Base-by-base conservation (phyloP, 1,284 basidiomycete genomes). In the Psilocybe mexicana region DNA sequence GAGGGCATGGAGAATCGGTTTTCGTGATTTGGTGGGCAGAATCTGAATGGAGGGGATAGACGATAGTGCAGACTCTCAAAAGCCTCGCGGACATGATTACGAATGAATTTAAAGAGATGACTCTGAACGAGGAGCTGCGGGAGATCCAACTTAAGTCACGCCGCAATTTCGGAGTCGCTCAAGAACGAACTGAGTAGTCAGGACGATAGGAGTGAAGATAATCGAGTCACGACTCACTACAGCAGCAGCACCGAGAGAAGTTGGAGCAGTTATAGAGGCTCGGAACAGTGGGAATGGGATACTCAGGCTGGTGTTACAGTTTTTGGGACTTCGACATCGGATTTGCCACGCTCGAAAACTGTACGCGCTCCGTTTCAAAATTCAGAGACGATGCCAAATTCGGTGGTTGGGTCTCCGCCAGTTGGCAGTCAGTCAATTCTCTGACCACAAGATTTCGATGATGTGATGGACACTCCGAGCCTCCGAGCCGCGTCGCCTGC, bases 251-350 rank as follows among this genome's bases (percentile, higher is more conserved):
- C 55, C 58, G 51, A 11, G 59, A 59, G 18, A 61, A 67, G 47
- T 46, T 69, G 28, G 58, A 64, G n/a, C 40, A 54, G 14, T 48
- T 69, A 18, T 18, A 18, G 18, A 18, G 18, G 18, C 18, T 18
- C 18, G 18, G 18, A 18, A 18, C 18, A 18, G 18, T 18, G 18
- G 18, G 12, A 44, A 47, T 23, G 49, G 25, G 43, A 40, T 57
- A 2, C 18, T 18, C 18, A 18, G 18, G 18, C 61, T 58, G 0
- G 14, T 55, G 3, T 42, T 55, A 7, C 63, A 66, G 47, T 45
- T 65, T 30, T 43, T 61, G 18, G 64, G 64, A 40, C 50, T 67
- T n/a, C 52, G 62, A 6, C 58, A 61, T n/a, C 54, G 62, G 26
- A 47, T 18, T 64, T 18, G 40, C 52, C 0, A 55, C 58, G 11